Percentiles rank a stretch among this genome's conserved stretches.
Conservation (phyloP, 768 basidiomycete genomes). For the Termitomyces bulborhizus region DNA sequence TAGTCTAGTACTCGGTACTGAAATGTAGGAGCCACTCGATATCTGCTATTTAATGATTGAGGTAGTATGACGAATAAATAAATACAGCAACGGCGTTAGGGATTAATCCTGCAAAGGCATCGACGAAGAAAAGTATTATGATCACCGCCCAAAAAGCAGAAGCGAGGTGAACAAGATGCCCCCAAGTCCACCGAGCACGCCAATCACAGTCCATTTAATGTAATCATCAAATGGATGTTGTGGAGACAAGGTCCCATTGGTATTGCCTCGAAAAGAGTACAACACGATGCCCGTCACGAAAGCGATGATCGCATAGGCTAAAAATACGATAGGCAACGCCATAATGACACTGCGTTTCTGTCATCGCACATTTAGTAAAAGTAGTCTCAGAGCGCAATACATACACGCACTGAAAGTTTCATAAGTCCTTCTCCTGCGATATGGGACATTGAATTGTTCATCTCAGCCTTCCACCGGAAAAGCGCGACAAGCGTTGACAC, state of each 20-base stretch:
- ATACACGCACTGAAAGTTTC: conserved; percentile 35
- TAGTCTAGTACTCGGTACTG: background rate
- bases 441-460: conserved; percentile 43
- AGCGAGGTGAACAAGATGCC: conserved; percentile 54
- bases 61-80: background rate
- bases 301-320: conserved; percentile 64
- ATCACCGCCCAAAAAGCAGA: conserved; percentile 25
- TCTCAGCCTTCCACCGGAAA: conserved; percentile 62
- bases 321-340: conserved; percentile 71
- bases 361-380: background rate
- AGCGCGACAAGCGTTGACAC: conserved; percentile 62
- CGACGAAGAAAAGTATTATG: too few relatives aligned
- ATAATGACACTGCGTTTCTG: conserved; percentile 59
- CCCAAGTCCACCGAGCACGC: conserved; percentile 55
- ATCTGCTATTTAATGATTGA: background rate
- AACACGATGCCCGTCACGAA: conserved; percentile 61
- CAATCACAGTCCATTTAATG: conserved; percentile 57
- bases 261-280: conserved; percentile 56
- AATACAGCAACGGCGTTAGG: background rate
- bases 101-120: background rate
- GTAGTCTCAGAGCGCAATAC: background rate
- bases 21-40: background rate
- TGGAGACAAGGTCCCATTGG: conserved; percentile 26
- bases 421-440: conserved; percentile 54
- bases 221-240: conserved; percentile 49